Percentiles rank a stretch among this genome's conserved stretches.
phyloP scores from a whole-genome alignment of 1,284 basidiomycete genomes.

The Cyathus olla region DNA sequence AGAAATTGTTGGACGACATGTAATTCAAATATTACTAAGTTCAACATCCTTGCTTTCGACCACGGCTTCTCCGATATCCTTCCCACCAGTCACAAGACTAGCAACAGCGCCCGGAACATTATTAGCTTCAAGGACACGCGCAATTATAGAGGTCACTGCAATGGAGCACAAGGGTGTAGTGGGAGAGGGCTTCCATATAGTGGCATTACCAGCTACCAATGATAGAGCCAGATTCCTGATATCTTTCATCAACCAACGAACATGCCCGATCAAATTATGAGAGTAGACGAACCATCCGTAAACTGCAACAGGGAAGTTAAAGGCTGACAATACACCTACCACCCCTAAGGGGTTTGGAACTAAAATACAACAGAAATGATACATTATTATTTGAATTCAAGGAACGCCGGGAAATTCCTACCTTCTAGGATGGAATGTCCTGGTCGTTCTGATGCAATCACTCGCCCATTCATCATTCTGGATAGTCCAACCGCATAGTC shows the following conservation, averaged over 20 bases:
- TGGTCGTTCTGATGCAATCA: constrained; percentile 88
- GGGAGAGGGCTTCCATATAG: constrained; percentile 95
- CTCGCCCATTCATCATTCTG: constrained; percentile 90
- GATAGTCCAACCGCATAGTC: constrained; percentile 84
- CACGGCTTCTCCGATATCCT: constrained; percentile 83
- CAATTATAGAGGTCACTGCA: constrained; percentile 88
- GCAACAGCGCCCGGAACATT: constrained; percentile 87
- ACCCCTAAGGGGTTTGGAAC: constrained; percentile 95
- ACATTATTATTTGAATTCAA: too few species aligned
- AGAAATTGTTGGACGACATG: constrained; percentile 4
- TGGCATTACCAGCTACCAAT: constrained; percentile 91
- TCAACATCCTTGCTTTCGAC: constrained; percentile 82
- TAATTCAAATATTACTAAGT: constrained; percentile 63
- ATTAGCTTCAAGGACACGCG: constrained; percentile 85
- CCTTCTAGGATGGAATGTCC: constrained; percentile 93
- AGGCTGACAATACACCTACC: constrained; percentile 91
- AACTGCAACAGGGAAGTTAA: constrained; percentile 95
- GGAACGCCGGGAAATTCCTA: constrained; percentile 26
- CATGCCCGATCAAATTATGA: constrained; percentile 1
- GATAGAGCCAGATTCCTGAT: constrained; percentile 91
- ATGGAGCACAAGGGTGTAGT: constrained; percentile 91
- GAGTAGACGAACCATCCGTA: constrained; percentile 77
- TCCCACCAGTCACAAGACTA: constrained; percentile 85
- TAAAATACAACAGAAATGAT: constrained; percentile 34
- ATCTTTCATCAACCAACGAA: constrained; percentile 6